These are phyloP conservation scores for Cryomyces antarcticus DNA, from an alignment of 495 filamentous ascomycete genomes.

Conservation along the genomic window DNA sequence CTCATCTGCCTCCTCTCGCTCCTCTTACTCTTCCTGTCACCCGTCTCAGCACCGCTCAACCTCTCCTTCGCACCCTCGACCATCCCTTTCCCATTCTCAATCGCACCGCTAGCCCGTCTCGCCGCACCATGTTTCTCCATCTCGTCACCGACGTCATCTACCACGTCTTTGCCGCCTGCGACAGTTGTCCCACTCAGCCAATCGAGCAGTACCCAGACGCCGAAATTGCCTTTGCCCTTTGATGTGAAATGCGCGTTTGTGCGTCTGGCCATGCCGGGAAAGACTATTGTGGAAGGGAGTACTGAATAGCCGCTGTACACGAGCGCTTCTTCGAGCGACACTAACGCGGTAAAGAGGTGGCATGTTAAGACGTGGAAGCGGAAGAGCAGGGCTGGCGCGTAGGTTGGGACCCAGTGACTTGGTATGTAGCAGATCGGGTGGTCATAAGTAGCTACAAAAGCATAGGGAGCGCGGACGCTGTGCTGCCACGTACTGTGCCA, in stretches of 20 bases:
- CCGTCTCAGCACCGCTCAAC: neutral
- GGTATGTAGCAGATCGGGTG: slow-evolving; percentile 60
- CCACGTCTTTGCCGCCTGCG: slow-evolving; percentile 24
- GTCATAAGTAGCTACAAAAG: slow-evolving; percentile 54
- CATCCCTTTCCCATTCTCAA: slow-evolving; percentile 6
- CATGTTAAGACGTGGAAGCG: slow-evolving; percentile 64
- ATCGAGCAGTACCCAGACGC: slow-evolving; percentile 59
- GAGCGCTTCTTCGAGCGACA: slow-evolving; percentile 59
- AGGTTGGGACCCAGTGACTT: slow-evolving; percentile 47
- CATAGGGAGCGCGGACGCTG: slow-evolving; percentile 35
- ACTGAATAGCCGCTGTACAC: slow-evolving; percentile 57
- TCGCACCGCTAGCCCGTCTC: slow-evolving; percentile 22
- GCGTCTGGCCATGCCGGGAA: slow-evolving; percentile 53
- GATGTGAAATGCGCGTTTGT: slow-evolving; percentile 45
- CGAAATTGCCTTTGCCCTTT: slow-evolving; percentile 49
- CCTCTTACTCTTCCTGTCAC: slow-evolving; percentile 7
- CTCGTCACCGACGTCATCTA: slow-evolving; percentile 35
- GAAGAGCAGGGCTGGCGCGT: slow-evolving; percentile 44
- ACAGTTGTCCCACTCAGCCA: slow-evolving; percentile 51
- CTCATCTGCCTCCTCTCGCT: slow-evolving; percentile 5
- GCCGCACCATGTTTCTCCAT: slow-evolving; percentile 37
- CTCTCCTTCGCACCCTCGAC: slow-evolving; percentile 1
- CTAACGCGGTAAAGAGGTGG: slow-evolving; percentile 42
- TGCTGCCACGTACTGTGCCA: slow-evolving; percentile 50
- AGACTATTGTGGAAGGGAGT: slow-evolving; percentile 44